Base-by-base conservation (phyloP, 2,329 filamentous ascomycete species). In the Diatrype stigma region DNA sequence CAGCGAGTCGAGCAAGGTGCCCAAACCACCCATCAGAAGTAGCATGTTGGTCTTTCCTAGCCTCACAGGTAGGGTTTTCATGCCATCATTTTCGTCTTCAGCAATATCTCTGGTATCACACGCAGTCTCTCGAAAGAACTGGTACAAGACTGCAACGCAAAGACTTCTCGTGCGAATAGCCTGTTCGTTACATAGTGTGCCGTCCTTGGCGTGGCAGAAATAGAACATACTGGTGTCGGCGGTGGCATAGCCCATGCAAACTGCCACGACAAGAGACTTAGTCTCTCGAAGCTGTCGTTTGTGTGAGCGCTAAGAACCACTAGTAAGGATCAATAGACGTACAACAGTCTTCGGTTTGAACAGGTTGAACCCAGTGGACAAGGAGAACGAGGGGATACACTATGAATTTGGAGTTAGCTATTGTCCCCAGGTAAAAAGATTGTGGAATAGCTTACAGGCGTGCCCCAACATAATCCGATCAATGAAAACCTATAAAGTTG, bases 71-170 rank as follows among this genome's bases (percentile, higher is more conserved):
- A 53, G 37, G 2, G 51, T 53, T 28, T 37, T 50, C 46, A 54
- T 48, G 30, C 40, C 45, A n/a, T 53, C 46, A 6, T 30, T 40
- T 21, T 32, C 30, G 23, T 54, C 52, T 46, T 54, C 52, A 10
- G 12, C 32, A 42, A 54, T 50, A 42, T 54, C 52, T 21, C 52
- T 47, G 5, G 46, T 16, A 17, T 54, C 52, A 28, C 50, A 52
- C 10, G 47, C 42, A 16, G 50, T 54, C 47, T 54, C 52, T 6
- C 50, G 50, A n/a, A 54, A 44, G 47, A 53, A 54, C 16, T 54
- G 52, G 32, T 54, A 54, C 26, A 54, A 30, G 8, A 54, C 45
- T 7, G 35, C 42, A 4, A 54, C 42, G 26, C 47, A 49, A n/a
- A 54, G 42, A 35, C 52, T 54, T 37, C 52, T 46, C 38, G 50